Percentiles rank a stretch among this genome's conserved stretches.
phyloP scores from a whole-genome alignment of 2,329 filamentous ascomycete species.

The Canariomyces notabilis region DNA sequence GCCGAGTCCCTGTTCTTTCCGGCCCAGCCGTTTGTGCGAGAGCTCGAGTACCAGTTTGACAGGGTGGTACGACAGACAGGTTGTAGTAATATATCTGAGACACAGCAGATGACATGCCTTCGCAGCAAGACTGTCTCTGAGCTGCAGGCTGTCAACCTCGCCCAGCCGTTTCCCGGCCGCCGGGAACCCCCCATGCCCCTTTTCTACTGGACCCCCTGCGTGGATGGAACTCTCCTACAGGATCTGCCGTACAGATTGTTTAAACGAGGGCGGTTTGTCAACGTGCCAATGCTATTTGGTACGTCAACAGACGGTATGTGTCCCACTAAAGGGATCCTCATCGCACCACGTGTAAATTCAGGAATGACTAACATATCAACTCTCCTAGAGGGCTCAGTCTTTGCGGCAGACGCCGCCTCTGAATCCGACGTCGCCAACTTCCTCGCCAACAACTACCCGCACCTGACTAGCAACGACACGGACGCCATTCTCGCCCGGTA shows the following conservation, averaged over 20 bases:
- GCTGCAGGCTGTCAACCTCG: conserved; percentile 39
- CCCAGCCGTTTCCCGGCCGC: conserved; percentile 37
- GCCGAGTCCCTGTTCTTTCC: conserved; percentile 48
- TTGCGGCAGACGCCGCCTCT: conserved; percentile 36
- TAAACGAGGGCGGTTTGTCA: conserved; percentile 35
- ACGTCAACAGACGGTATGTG: conserved; percentile 39
- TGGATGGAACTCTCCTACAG: conserved; percentile 43
- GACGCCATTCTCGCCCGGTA: conserved; percentile 36
- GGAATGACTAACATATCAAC: background rate
- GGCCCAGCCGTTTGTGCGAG: conserved; percentile 38
- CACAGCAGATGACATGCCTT: conserved; percentile 38
- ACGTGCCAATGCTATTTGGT: conserved; percentile 43
- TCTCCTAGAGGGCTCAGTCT: conserved; percentile 41
- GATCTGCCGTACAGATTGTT: conserved; percentile 41
- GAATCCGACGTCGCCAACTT: conserved; percentile 35
- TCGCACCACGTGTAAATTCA: conserved; percentile 3
- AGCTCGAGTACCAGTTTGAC: conserved; percentile 46
- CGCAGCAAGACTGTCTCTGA: conserved; percentile 30
- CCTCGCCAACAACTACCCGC: conserved; percentile 44
- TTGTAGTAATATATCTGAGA: conserved; percentile 29
- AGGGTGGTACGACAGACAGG: conserved; percentile 32
- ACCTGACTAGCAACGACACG: conserved; percentile 34
- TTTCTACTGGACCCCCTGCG: conserved; percentile 49
- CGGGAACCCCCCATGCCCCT: conserved; percentile 29
- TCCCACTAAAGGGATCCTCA: background rate